Evolutionary conservation across 2,329 filamentous ascomycete genomes (phyloP).

Genomic region (Stagonosporopsis chrysanthemi): DNA sequence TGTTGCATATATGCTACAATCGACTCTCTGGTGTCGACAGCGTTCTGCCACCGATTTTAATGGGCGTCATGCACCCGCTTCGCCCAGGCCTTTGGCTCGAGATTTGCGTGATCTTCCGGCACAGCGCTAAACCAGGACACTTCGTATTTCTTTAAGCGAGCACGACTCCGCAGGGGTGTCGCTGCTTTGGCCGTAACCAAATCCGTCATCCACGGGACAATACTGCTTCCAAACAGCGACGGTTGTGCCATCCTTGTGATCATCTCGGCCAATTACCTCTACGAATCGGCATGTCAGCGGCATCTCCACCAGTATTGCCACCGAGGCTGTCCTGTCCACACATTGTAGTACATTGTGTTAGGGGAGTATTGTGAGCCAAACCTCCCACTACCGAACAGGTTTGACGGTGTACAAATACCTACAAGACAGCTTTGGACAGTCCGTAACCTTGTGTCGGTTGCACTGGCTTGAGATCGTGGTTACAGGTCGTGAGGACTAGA

Average conservation of each 20-base stretch:
- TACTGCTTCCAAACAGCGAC: constrained; percentile 30
- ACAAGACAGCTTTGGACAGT: neutral
- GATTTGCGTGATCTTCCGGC: constrained; percentile 47
- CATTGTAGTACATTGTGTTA: neutral
- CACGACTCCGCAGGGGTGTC: constrained; percentile 40
- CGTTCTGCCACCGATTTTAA: neutral
- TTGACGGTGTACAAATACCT: neutral
- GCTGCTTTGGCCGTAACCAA: constrained; percentile 32
- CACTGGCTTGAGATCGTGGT: neutral
- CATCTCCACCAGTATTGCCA: constrained; percentile 27
- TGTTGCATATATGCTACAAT: neutral
- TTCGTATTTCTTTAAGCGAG: constrained; percentile 37
- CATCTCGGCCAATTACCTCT: constrained; percentile 32
- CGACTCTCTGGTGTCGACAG: neutral
- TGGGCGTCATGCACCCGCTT: constrained; percentile 2
- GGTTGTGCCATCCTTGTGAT: constrained; percentile 38
- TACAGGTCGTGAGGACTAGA: neutral
- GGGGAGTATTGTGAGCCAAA: neutral
- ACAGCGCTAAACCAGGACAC: constrained; percentile 20
- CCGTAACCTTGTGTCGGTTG: neutral
- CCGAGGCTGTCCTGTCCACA: constrained; percentile 21
- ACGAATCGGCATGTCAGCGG: constrained; percentile 35
- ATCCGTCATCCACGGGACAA: constrained; percentile 37
- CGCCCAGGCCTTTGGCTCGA: constrained; percentile 34
- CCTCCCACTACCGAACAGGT: neutral